A percentile compares a stretch with the other conserved stretches of the same genome.
Evolutionary conservation across 768 basidiomycete genomes (phyloP).

Genomic region (Dictyophora rubrovolvata): DNA sequence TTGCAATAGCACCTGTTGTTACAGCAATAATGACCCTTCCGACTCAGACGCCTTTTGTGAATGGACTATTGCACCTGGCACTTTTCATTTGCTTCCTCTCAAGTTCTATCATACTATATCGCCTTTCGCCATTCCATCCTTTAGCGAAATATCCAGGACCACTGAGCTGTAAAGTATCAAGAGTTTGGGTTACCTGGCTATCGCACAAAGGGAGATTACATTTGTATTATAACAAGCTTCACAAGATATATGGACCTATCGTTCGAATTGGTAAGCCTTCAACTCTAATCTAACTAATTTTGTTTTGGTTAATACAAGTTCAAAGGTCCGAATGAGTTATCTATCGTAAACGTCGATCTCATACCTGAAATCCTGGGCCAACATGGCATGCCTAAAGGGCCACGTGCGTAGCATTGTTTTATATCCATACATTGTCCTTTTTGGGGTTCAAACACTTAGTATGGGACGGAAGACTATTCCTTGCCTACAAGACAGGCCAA

Average conservation of each 20-base stretch:
- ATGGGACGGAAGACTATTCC: background rate
- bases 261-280: background rate
- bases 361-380: background rate
- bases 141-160: constrained; percentile 30
- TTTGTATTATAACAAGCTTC: constrained; percentile 14
- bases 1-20: background rate
- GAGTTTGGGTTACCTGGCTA: constrained; percentile 18
- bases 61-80: constrained; percentile 9
- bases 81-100: constrained; percentile 7
- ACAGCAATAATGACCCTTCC: background rate
- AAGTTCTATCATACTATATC: constrained; percentile 24
- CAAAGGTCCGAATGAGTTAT: constrained; percentile 30
- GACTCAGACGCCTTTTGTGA: background rate
- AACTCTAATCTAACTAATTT: background rate
- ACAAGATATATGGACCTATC: background rate
- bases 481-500: background rate
- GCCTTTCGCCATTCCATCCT: constrained; percentile 30
- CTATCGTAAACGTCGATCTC: constrained; percentile 14
- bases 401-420: background rate
- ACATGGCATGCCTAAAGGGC: background rate
- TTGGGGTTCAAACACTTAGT: background rate
- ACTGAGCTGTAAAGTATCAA: constrained; percentile 20
- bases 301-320: background rate
- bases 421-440: background rate
- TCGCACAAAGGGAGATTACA: constrained; percentile 21